Base-by-base conservation (phyloP, 192 early-diverging fungal species). In the Backusella parvicylindrica region DNA sequence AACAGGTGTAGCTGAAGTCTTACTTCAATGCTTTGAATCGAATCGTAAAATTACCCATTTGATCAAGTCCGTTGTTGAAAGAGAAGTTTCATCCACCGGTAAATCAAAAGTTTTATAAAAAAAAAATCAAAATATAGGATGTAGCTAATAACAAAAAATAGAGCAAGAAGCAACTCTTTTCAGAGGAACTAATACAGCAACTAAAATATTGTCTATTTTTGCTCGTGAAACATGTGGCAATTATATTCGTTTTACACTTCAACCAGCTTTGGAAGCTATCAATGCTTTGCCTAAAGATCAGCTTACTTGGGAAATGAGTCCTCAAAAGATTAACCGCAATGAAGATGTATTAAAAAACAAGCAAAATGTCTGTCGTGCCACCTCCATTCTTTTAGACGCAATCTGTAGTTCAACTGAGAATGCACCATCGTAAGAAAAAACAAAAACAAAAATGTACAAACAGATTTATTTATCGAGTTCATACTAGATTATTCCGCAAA, bases 101-200 rank as follows among this genome's bases (percentile, higher is more conserved):
- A 85, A 81, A 36, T 18, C 15, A 3, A 60, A 28, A 26, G 15
- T 15, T 33, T 53, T 2, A 30, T 31, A 15, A 18, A 18, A 26
- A 23, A 50, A 0, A 6, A 56, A 56, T 2, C 18, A 53, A 21
- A 28, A n/a, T n/a, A n/a, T n/a, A n/a, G n/a, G n/a, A n/a, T n/a
- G n/a, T n/a, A n/a, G n/a, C n/a, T 23, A 26, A 56, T 26, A 23
- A 28, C 1, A n/a, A 12, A 60, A 33, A 71, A 30, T 36, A 77
- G 76, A 77, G 35, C 76, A 77, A 77, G 76, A 94, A 26, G 84
- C 95, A 9, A 91, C 93, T 75, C 79, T 98, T 38, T 97, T 98
- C 86, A 87, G 97, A 28, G 86, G 95, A 76, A 97, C 96, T 83
- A 92, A 90, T 63, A 88, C 97, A 73, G 91, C 95, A 4, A 97